These are phyloP conservation scores for Poteriospumella lacustris DNA, from an alignment of 108 stramenopile species.

Conservation along the genomic window DNA sequence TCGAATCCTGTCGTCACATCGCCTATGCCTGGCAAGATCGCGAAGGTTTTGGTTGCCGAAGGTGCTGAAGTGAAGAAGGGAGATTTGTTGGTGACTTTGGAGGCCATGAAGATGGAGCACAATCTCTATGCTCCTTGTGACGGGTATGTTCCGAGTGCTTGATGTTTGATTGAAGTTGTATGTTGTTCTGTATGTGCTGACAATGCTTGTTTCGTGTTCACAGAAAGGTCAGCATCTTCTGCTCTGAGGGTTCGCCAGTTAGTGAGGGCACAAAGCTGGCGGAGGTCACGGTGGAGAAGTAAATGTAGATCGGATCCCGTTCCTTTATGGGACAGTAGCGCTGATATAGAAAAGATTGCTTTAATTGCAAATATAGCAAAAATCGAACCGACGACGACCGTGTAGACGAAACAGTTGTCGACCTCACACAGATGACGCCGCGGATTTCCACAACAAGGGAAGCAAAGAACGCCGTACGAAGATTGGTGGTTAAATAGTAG, in stretches of 20 bases:
- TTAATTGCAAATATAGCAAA: no score
- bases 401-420: no score
- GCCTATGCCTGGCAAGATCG: constrained; percentile 82
- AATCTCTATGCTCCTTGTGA: constrained; percentile 54
- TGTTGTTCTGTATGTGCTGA: not conserved
- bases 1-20: constrained; percentile 47
- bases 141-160: constrained; percentile 34
- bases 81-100: constrained; percentile 67
- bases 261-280: constrained; percentile 13
- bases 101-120: constrained; percentile 92
- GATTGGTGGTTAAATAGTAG: no score
- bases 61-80: constrained; percentile 64
- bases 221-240: constrained; percentile 15
- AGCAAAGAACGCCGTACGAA: no score
- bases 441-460: no score
- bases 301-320: no score
- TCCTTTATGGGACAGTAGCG: no score
- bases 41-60: constrained; percentile 48
- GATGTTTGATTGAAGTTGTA: not conserved
- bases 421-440: no score
- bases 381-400: no score
- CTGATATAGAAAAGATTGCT: no score
- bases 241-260: not conserved
- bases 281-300: not conserved
- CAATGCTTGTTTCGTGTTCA: not conserved